Base-by-base conservation (phyloP, 306 rosid species). In the Rosa persica region DNA sequence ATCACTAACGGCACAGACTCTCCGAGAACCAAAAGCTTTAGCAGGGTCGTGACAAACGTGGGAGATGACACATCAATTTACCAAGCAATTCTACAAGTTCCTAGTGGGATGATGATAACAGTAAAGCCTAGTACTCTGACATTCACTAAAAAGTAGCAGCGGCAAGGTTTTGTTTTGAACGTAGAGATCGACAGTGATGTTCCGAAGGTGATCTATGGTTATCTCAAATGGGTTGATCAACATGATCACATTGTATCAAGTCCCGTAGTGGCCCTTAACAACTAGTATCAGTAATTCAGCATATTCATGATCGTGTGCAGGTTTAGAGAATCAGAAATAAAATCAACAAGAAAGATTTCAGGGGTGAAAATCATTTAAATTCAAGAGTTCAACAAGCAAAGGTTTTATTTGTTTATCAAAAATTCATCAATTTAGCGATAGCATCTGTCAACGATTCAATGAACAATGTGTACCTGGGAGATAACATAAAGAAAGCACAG, bases 31-130 rank as follows among this genome's bases (percentile, higher is more conserved):
- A 81, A 48, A 43, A 61, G 12, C 72, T 73, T 70, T 13, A 36
- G 58, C 19, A 70, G 74, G 64, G 79, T 73, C 70, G 81, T 81
- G 48, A 81, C 81, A 20, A 42, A 62, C 6, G 80, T 58, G 40
- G 30, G 70, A 16, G 75, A 73, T 1, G 69, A 10, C 12, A 15
- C 68, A 12, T 51, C 79, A 0, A 27, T 6, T 2, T 54, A 65
- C 75, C 3, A 0, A 2, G 74, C 74, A 40, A 23, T 8, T 38
- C 39, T 66, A n/a, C 25, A 66, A 15, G 40, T 76, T 65, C 80
- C 74, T 2, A 22, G 17, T 3, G 80, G 80, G 51, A 77, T 77
- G 67, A 66, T 39, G 40, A 77, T 67, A 16, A 70, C 27, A 38
- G 54, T 51, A 3, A 66, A 76, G 65, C 80, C 74, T 48, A 49